phyloP scores from a whole-genome alignment of 2,329 filamentous ascomycete genomes.

The Zymoseptoria ardabiliae region DNA sequence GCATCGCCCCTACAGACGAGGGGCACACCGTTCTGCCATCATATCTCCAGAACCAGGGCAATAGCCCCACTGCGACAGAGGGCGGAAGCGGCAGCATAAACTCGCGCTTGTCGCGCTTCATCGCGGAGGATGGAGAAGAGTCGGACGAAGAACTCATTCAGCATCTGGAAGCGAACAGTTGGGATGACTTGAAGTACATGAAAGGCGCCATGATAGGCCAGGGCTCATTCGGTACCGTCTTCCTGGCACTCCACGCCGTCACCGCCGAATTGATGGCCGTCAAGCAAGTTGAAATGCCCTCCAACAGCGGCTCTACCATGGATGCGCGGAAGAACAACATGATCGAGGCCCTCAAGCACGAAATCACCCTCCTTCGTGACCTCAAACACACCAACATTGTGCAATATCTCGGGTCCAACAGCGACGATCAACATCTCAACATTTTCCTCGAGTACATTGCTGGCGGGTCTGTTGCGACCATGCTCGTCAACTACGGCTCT shows the following conservation, averaged over 20 bases:
- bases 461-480: slow-evolving; percentile 92
- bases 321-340: slow-evolving; percentile 94
- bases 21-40: slow-evolving; percentile 63
- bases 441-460: slow-evolving; percentile 99
- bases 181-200: slow-evolving; percentile 98
- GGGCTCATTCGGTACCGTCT: slow-evolving; percentile 93
- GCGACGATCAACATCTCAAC: slow-evolving; percentile 84
- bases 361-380: slow-evolving; percentile 88
- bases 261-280: slow-evolving; percentile 97
- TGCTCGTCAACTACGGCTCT: slow-evolving; percentile 97
- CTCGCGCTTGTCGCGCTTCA: slow-evolving; percentile 72
- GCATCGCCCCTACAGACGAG: slow-evolving; percentile 71
- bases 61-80: slow-evolving; percentile 51
- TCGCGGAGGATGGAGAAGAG: slow-evolving; percentile 87
- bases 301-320: slow-evolving; percentile 65
- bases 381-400: slow-evolving; percentile 96
- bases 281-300: slow-evolving; percentile 92
- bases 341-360: slow-evolving; percentile 94
- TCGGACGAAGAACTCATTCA: slow-evolving; percentile 81
- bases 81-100: slow-evolving; percentile 58
- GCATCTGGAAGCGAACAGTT: slow-evolving; percentile 86
- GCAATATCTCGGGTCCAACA: slow-evolving; percentile 92
- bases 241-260: slow-evolving; percentile 87
- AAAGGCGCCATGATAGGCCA: slow-evolving; percentile 95
- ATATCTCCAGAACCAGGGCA: slow-evolving; percentile 76